Conservation (phyloP, 768 basidiomycete species). For the Amanita muscaria region DNA sequence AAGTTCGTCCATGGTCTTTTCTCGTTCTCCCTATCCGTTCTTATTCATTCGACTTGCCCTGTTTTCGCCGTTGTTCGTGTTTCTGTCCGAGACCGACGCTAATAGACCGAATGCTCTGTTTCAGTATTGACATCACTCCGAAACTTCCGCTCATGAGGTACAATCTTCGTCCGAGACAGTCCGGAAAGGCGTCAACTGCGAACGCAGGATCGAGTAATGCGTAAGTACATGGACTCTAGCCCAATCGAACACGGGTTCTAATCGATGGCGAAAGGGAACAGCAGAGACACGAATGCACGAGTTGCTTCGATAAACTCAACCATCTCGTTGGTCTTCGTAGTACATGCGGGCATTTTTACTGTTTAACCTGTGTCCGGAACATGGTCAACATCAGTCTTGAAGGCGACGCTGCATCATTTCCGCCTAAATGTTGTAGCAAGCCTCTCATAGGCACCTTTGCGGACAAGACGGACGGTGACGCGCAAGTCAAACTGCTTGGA, state of each 20-base stretch:
- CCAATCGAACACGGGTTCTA: not conserved
- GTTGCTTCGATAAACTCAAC: slow-evolving; percentile 29
- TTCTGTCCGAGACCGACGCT: no score
- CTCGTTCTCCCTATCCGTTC: no score
- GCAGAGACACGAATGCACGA: slow-evolving; percentile 26
- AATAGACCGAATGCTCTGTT: no score
- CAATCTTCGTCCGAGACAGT: not conserved
- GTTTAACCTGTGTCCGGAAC: slow-evolving; percentile 30
- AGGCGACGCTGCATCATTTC: slow-evolving; percentile 46
- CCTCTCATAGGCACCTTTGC: not conserved
- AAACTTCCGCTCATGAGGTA: not conserved
- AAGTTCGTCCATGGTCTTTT: not conserved
- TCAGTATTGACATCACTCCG: no score
- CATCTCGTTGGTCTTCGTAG: slow-evolving; percentile 21
- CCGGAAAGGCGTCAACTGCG: not conserved
- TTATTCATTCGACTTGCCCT: no score
- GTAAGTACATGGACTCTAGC: no score
- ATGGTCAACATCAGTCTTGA: slow-evolving; percentile 33
- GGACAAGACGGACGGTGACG: no score
- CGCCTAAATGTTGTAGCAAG: slow-evolving; percentile 38
- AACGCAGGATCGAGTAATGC: not conserved
- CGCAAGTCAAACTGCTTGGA: not conserved
- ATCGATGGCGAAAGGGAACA: not conserved
- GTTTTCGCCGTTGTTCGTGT: not conserved
- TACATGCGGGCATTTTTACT: slow-evolving; percentile 41